Conservation (phyloP, 768 basidiomycete genomes). For the Pleurotus salmoneostramineus region DNA sequence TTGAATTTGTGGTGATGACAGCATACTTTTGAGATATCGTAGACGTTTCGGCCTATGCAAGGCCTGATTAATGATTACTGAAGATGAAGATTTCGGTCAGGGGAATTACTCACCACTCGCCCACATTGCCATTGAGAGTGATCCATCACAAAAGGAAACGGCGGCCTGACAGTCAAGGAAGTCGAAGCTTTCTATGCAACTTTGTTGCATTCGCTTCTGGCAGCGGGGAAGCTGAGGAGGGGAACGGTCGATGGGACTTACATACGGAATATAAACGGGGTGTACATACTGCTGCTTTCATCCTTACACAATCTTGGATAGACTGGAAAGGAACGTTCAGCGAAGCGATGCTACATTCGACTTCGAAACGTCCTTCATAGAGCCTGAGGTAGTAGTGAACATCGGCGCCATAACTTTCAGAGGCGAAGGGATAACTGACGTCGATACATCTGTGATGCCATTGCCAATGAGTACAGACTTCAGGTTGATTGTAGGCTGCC, state of each 20-base stretch:
- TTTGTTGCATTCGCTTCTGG: conserved; percentile 46
- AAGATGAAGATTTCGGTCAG: background rate
- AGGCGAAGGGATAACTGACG: conserved; percentile 30
- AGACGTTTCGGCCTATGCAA: conserved; percentile 39
- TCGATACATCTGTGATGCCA: conserved; percentile 42
- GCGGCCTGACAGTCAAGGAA: conserved; percentile 65
- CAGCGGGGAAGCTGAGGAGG: conserved; percentile 60
- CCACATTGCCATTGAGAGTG: conserved; percentile 44
- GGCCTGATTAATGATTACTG: background rate
- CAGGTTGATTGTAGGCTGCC: conserved; percentile 59
- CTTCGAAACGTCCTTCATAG: conserved; percentile 47
- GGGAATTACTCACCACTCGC: conserved; percentile 31
- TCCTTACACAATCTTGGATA: conserved; percentile 53
- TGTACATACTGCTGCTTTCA: conserved; percentile 39
- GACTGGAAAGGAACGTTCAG: conserved; percentile 48
- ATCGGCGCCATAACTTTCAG: background rate
- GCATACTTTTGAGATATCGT: conserved; percentile 57
- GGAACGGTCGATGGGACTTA: background rate
- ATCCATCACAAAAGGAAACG: conserved; percentile 56
- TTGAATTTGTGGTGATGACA: conserved; percentile 13
- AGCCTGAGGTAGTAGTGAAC: conserved; percentile 22
- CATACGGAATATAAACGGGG: background rate
- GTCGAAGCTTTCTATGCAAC: conserved; percentile 68
- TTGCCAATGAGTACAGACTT: conserved; percentile 70
- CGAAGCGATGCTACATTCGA: conserved; percentile 58